Percentiles rank a stretch among this genome's conserved stretches.
Evolutionary conservation across 306 rosid genomes (phyloP).

Genomic region (Lathyrus sativus): DNA sequence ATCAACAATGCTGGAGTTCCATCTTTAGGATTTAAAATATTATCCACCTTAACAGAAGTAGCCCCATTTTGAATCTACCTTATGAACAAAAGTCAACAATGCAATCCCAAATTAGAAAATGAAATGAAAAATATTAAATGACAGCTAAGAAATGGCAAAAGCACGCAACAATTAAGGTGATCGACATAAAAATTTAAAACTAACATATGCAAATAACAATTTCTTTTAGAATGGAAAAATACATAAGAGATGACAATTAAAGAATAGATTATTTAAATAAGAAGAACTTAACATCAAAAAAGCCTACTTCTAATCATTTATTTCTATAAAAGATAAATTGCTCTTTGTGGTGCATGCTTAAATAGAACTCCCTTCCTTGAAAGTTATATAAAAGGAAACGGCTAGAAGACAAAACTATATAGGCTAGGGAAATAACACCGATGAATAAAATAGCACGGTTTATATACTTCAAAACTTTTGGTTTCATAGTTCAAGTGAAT

Average conservation of each 20-base stretch:
- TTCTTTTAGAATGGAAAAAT: no score
- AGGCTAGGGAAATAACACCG: not conserved
- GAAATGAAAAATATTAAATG: conserved; percentile 23
- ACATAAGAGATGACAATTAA: not conserved
- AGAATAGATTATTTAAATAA: conserved; percentile 17
- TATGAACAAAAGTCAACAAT: conserved; percentile 41
- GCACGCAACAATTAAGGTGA: not conserved
- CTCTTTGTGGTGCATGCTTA: not conserved
- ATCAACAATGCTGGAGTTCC: conserved; percentile 76
- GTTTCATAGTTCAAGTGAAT: conserved; percentile 3
- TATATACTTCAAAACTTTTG: not conserved
- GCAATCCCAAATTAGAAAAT: conserved; percentile 40
- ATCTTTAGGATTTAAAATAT: conserved; percentile 67
- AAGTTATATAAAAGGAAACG: not conserved
- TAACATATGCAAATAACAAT: not conserved
- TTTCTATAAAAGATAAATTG: not conserved
- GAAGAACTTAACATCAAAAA: conserved; percentile 16
- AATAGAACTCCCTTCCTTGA: not conserved
- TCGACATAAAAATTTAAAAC: not conserved
- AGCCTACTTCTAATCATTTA: conserved; percentile 1
- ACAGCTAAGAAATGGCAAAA: conserved; percentile 15
- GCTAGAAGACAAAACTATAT: not conserved
- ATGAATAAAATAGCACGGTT: not conserved
- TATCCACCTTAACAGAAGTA: conserved; percentile 75
- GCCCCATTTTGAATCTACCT: conserved; percentile 83